A percentile compares a stretch with the other conserved stretches of the same genome.
Evolutionary conservation across 1,284 basidiomycete species (phyloP).

Genomic region (Cutaneotrichosporon spelunceum): DNA sequence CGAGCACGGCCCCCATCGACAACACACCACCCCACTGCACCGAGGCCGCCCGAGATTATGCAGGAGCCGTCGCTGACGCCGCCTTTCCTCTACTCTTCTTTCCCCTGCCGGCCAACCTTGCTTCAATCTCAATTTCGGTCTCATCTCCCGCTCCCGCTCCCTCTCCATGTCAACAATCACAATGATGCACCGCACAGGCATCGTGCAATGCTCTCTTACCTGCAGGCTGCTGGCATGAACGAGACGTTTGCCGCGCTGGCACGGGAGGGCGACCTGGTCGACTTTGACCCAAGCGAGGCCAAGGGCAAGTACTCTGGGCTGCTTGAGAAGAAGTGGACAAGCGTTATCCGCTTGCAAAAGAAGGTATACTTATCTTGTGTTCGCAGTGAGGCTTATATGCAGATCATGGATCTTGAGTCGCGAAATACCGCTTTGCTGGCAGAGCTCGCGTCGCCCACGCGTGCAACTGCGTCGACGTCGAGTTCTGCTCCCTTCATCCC

Average conservation of each 20-base stretch:
- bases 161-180: neutral
- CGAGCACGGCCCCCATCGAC: conserved; percentile 3
- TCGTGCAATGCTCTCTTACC: conserved; percentile 80
- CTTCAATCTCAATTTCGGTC: neutral
- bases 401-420: conserved; percentile 88
- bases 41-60: conserved; percentile 3
- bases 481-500: conserved; percentile 73
- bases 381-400: neutral
- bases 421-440: conserved; percentile 70
- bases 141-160: no score
- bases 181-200: conserved; percentile 57
- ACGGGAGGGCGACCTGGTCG: conserved; percentile 58
- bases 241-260: conserved; percentile 65
- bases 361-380: conserved; percentile 58
- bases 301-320: conserved; percentile 78
- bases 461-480: conserved; percentile 54
- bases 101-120: neutral
- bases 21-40: neutral
- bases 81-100: neutral
- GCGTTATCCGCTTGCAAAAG: conserved; percentile 86
- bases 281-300: conserved; percentile 70
- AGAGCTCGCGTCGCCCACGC: conserved; percentile 59
- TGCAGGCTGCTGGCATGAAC: conserved; percentile 64
- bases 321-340: conserved; percentile 93
- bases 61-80: conserved; percentile 6